Conservation (phyloP, 257 asterid species). For the Schizonepeta tenuifolia region DNA sequence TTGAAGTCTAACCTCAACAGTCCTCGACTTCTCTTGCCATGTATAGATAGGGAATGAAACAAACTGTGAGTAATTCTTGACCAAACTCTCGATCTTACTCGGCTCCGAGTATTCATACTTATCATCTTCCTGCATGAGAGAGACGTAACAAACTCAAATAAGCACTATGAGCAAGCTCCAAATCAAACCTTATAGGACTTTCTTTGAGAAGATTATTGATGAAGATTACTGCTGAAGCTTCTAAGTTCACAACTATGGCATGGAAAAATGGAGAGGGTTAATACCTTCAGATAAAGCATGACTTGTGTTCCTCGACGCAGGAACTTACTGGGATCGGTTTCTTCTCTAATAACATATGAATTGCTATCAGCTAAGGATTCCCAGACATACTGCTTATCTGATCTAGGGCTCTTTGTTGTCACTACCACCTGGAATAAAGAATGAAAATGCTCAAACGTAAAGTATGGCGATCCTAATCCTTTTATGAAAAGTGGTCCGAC, state of each 20-base stretch:
- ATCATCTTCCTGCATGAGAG: conserved; percentile 76
- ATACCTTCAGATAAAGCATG: conserved; percentile 87
- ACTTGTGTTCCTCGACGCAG: conserved; percentile 86
- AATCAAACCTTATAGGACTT: neutral
- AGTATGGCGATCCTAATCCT: too few relatives aligned
- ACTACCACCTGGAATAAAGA: conserved; percentile 66
- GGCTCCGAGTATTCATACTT: conserved; percentile 94
- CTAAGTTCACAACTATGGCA: too few relatives aligned
- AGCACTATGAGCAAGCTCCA: too few relatives aligned
- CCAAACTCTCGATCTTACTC: conserved; percentile 79
- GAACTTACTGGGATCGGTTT: conserved; percentile 70
- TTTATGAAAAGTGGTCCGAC: too few relatives aligned
- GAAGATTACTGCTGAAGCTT: too few relatives aligned
- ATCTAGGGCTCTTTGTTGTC: conserved; percentile 91
- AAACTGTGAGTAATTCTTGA: conserved; percentile 96
- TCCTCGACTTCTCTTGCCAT: conserved; percentile 95
- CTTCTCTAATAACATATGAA: conserved; percentile 79
- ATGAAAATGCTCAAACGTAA: neutral
- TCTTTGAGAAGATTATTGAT: too few relatives aligned
- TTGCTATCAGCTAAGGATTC: conserved; percentile 92
- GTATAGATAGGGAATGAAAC: conserved; percentile 91
- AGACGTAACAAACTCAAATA: neutral
- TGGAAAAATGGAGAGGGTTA: neutral
- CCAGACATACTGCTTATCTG: conserved; percentile 93
- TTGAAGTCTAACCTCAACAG: conserved; percentile 67